Evolutionary conservation across 179 eudicot species (phyloP).

Genomic region (Corrigiola litoralis): DNA sequence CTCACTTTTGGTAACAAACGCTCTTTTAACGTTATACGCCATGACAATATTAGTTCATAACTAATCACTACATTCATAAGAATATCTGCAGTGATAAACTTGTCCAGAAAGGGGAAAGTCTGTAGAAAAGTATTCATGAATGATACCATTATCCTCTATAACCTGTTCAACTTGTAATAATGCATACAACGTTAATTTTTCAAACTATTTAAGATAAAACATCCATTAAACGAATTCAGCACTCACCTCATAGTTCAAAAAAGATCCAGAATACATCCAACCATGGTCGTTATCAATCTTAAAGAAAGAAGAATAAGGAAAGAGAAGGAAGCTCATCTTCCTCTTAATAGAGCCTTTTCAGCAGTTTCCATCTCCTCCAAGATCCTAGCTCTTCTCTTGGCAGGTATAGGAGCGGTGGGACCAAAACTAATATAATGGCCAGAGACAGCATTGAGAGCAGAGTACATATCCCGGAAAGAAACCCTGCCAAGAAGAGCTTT

Average conservation of each 20-base stretch:
- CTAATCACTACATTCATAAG: too few species aligned
- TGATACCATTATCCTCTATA: too few species aligned
- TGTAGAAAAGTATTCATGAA: too few species aligned
- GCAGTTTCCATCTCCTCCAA: slow-evolving; percentile 89
- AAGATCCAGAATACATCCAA: slow-evolving; percentile 9
- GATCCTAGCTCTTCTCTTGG: slow-evolving; percentile 81
- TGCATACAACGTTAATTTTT: neutral
- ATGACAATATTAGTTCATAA: too few species aligned
- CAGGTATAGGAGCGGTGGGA: slow-evolving; percentile 87
- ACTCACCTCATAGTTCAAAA: slow-evolving; percentile 18
- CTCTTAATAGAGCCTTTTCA: slow-evolving; percentile 77
- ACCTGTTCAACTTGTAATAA: neutral
- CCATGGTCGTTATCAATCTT: neutral
- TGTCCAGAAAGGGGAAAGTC: too few species aligned
- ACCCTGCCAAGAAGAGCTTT: slow-evolving; percentile 63
- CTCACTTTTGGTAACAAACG: too few species aligned
- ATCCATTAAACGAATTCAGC: slow-evolving; percentile 3
- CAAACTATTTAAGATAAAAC: too few species aligned
- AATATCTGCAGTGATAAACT: too few species aligned
- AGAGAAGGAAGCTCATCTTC: slow-evolving; percentile 37
- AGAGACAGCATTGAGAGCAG: slow-evolving; percentile 89
- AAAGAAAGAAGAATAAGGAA: neutral
- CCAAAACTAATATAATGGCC: slow-evolving; percentile 98
- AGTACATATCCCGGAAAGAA: slow-evolving; percentile 83
- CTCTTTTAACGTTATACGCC: too few species aligned